A percentile compares a stretch with the other conserved stretches of the same genome.
phyloP scores from a whole-genome alignment of 768 basidiomycete genomes.

The Candolleomyces aberdarensis region DNA sequence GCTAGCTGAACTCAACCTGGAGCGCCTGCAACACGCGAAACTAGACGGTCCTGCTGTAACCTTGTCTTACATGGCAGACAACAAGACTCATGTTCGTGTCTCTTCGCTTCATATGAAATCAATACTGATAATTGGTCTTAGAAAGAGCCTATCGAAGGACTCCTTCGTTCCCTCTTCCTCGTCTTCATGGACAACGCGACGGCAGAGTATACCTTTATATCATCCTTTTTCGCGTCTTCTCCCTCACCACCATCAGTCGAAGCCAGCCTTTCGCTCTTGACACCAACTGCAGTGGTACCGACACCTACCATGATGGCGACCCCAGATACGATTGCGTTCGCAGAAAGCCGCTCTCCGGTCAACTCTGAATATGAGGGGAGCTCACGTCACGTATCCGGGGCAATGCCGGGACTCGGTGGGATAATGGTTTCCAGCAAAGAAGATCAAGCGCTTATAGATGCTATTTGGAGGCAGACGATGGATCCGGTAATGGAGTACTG shows the following conservation, averaged over 20 bases:
- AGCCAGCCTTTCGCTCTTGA: constrained; percentile 29
- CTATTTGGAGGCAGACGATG: constrained; percentile 89
- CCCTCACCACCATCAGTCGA: constrained; percentile 32
- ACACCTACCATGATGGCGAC: constrained; percentile 41
- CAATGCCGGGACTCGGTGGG: constrained; percentile 31
- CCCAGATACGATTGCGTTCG: constrained; percentile 38
- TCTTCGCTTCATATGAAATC: not conserved
- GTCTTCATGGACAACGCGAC: constrained; percentile 95
- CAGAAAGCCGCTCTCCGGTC: constrained; percentile 38
- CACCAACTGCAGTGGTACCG: constrained; percentile 28
- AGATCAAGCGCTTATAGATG: constrained; percentile 56
- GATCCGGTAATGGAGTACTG: constrained; percentile 89
- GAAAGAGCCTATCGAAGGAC: constrained; percentile 82
- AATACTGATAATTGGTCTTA: constrained; percentile 24
- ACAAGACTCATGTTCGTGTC: constrained; percentile 73
- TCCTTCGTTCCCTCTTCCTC: constrained; percentile 81
- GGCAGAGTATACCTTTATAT: constrained; percentile 86
- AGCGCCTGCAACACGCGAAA: constrained; percentile 62
- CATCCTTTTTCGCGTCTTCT: constrained; percentile 70
- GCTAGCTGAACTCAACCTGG: constrained; percentile 42
- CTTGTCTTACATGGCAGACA: constrained; percentile 85
- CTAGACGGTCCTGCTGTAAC: constrained; percentile 81
- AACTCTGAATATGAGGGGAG: constrained; percentile 51
- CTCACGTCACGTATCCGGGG: constrained; percentile 27
- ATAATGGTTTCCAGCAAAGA: constrained; percentile 47